Percentiles rank a stretch among this genome's conserved stretches.
Evolutionary conservation across 2,329 filamentous ascomycete species (phyloP).

Genomic region (Fusarium globosum): DNA sequence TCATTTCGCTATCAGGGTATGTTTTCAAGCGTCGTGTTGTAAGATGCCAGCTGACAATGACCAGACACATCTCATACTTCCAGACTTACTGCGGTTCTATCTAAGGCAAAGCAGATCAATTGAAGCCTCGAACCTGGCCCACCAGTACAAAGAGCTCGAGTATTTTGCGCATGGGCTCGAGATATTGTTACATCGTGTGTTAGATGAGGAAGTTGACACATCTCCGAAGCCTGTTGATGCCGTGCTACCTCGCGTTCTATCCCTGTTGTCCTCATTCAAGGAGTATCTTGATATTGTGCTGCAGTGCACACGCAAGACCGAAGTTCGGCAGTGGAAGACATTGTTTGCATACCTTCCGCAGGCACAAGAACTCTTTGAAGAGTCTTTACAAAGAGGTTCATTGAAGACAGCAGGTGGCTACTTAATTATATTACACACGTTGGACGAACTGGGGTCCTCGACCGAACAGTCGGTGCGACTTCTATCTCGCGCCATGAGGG

Average conservation of each 20-base stretch:
- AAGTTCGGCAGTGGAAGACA: conserved; percentile 93
- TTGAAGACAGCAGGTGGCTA: conserved; percentile 97
- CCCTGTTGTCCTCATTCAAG: conserved; percentile 76
- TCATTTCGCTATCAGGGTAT: conserved; percentile 86
- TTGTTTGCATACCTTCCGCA: conserved; percentile 92
- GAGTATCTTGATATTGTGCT: conserved; percentile 95
- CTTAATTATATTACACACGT: conserved; percentile 90
- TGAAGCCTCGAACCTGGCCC: conserved; percentile 83
- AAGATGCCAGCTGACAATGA: conserved; percentile 3
- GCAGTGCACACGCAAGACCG: conserved; percentile 96
- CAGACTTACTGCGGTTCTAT: conserved; percentile 85
- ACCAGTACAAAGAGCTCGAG: conserved; percentile 85
- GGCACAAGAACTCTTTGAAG: conserved; percentile 91
- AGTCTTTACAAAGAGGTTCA: conserved; percentile 84
- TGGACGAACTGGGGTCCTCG: conserved; percentile 75
- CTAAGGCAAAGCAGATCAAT: conserved; percentile 80
- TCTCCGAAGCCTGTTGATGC: conserved; percentile 71
- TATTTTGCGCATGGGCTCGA: conserved; percentile 96
- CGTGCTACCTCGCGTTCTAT: conserved; percentile 72
- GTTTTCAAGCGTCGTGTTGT: conserved; percentile 46
- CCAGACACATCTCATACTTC: conserved; percentile 91
- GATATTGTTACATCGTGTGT: conserved; percentile 88
- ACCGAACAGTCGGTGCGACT: conserved; percentile 84
- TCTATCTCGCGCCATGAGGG: conserved; percentile 81
- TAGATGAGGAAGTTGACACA: conserved; percentile 92